phyloP scores from a whole-genome alignment of 345 rosid species.

The Hibiscus trionum region DNA sequence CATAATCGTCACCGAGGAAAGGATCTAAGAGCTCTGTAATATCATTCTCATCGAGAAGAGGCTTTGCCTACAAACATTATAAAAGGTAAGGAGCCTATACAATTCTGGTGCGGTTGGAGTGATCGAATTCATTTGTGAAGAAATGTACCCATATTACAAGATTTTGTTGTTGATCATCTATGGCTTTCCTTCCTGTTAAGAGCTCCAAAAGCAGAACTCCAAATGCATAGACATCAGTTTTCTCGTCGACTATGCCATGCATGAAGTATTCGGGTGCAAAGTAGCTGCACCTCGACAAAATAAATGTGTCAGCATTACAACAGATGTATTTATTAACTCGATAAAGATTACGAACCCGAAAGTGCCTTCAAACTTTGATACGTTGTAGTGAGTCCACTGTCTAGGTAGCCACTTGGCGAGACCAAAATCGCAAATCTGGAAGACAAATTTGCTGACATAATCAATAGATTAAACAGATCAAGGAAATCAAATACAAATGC shows the following conservation, averaged over 20 bases:
- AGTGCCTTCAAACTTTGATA: constrained; percentile 91
- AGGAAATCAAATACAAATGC: not conserved
- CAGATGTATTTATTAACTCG: not conserved
- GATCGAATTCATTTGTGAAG: not conserved
- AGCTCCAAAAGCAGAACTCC: constrained; percentile 92
- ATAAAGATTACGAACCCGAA: constrained; percentile 54
- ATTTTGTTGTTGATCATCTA: constrained; percentile 61
- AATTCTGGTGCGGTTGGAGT: not conserved
- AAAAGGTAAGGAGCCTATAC: not conserved
- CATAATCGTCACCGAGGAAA: constrained; percentile 42
- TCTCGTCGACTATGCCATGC: constrained; percentile 92
- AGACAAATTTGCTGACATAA: not conserved
- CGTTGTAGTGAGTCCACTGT: constrained; percentile 75
- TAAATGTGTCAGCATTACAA: not conserved
- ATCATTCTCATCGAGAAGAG: constrained; percentile 51
- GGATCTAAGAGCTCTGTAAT: constrained; percentile 56
- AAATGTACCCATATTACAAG: constrained; percentile 67
- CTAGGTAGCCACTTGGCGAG: constrained; percentile 92
- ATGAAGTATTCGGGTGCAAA: constrained; percentile 93
- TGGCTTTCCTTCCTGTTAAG: constrained; percentile 68
- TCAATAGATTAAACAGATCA: constrained; percentile 8
- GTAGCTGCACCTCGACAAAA: constrained; percentile 40
- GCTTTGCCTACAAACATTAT: constrained; percentile 52
- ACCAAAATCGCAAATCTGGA: constrained; percentile 88
- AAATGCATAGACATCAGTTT: constrained; percentile 80